Conservation (phyloP, 176 grass and related monocot species). For the Cenchrus americanus region DNA sequence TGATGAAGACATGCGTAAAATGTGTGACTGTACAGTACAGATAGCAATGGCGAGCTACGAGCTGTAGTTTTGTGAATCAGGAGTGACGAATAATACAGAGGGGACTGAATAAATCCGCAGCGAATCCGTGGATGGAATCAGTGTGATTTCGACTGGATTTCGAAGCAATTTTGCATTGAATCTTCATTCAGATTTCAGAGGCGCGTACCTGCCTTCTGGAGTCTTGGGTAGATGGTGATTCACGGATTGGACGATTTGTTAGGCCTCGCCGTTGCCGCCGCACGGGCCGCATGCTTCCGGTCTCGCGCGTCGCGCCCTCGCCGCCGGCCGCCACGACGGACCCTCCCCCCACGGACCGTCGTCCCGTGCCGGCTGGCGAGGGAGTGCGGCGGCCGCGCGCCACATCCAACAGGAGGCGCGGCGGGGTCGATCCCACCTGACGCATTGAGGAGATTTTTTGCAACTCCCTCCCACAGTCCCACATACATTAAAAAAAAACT, state of each 20-base stretch:
- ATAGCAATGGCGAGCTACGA: neutral
- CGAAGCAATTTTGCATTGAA: neutral
- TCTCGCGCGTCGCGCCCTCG: neutral
- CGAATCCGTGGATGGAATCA: neutral
- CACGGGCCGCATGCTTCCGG: neutral
- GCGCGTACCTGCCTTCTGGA: neutral
- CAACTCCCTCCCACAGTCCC: too few species aligned
- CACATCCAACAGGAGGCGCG: too few species aligned
- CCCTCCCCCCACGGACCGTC: neutral
- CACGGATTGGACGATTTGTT: neutral
- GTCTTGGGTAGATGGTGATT: neutral
- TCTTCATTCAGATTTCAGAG: neutral
- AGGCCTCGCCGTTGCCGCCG: neutral
- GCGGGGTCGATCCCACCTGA: too few species aligned
- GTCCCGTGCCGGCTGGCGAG: too few species aligned
- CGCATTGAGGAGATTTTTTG: too few species aligned
- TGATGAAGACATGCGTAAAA: neutral
- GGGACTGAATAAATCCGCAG: neutral
- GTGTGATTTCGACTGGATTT: neutral
- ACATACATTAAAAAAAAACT: too few species aligned
- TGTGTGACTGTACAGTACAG: slow-evolving; percentile 26
- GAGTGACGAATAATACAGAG: neutral
- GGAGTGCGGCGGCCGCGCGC: too few species aligned
- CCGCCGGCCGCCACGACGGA: neutral
- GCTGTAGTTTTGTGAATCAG: neutral